A percentile compares a stretch with the other conserved stretches of the same genome.
phyloP scores from a whole-genome alignment of 257 asterid genomes.

The Agastache rugosa region DNA sequence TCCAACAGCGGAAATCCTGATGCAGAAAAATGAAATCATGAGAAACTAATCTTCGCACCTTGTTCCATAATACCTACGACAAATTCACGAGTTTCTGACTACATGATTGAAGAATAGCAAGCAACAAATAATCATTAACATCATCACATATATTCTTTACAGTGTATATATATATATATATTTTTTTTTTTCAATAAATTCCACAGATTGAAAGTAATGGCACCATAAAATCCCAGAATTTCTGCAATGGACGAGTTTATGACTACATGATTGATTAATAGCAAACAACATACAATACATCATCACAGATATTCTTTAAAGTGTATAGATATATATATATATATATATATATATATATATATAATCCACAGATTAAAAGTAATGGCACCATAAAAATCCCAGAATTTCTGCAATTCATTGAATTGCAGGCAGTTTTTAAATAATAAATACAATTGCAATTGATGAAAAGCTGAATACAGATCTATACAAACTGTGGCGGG shows the following conservation, averaged over 20 bases:
- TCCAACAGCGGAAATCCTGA: conserved; percentile 40
- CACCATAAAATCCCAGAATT: conserved; percentile 23
- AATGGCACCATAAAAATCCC: conserved; percentile 21
- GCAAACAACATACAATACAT: background rate
- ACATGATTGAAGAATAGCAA: background rate
- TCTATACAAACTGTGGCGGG: conserved; percentile 34
- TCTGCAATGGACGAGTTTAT: background rate
- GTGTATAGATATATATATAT: background rate
- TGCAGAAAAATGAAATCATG: conserved; percentile 28
- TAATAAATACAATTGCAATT: background rate
- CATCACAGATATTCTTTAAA: background rate
- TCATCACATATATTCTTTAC: background rate
- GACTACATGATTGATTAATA: conserved; percentile 4
- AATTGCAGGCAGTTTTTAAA: background rate
- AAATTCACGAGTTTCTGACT: background rate
- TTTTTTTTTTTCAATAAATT: background rate
- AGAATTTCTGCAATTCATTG: conserved; percentile 19
- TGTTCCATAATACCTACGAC: background rate
- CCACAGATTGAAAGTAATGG: conserved; percentile 16
- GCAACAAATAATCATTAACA: background rate
- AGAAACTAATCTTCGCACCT: background rate
- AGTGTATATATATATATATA: background rate
- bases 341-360: background rate
- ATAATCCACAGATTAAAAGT: conserved; percentile 14
- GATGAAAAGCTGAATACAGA: conserved; percentile 35